Conservation (phyloP, 148 eudicot genomes). For the Dianthus caryophyllus region DNA sequence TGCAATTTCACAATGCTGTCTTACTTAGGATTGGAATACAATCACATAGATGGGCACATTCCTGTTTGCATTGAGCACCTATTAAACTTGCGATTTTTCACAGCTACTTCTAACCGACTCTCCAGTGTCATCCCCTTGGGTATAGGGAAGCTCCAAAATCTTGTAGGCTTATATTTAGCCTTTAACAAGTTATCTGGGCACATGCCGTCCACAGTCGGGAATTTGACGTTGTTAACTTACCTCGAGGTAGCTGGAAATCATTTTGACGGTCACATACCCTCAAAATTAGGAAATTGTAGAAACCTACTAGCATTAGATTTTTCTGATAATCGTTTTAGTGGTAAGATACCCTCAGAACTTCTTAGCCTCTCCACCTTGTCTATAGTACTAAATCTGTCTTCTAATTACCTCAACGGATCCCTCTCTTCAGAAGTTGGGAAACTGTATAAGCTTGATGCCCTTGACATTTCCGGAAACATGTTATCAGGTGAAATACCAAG, state of each 20-base stretch:
- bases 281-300: constrained; percentile 30
- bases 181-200: constrained; percentile 31
- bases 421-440: constrained; percentile 31
- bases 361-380: constrained; percentile 18
- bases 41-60: constrained; percentile 28
- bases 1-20: constrained; percentile 34
- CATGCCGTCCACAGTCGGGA: constrained; percentile 39
- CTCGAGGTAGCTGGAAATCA: constrained; percentile 22
- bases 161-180: not conserved
- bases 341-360: constrained; percentile 33
- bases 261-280: constrained; percentile 36
- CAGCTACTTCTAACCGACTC: constrained; percentile 18
- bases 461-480: constrained; percentile 25
- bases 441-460: constrained; percentile 23
- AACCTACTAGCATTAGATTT: constrained; percentile 29
- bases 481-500: constrained; percentile 34
- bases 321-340: constrained; percentile 25
- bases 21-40: constrained; percentile 7
- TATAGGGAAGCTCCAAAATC: constrained; percentile 22
- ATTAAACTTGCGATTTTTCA: constrained; percentile 12
- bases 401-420: constrained; percentile 31
- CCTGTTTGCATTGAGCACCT: constrained; percentile 29
- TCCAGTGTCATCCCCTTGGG: constrained; percentile 35
- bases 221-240: constrained; percentile 21
- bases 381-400: constrained; percentile 13